Evolutionary conservation across 306 rosid genomes (phyloP).

Genomic region (Morella rubra): DNA sequence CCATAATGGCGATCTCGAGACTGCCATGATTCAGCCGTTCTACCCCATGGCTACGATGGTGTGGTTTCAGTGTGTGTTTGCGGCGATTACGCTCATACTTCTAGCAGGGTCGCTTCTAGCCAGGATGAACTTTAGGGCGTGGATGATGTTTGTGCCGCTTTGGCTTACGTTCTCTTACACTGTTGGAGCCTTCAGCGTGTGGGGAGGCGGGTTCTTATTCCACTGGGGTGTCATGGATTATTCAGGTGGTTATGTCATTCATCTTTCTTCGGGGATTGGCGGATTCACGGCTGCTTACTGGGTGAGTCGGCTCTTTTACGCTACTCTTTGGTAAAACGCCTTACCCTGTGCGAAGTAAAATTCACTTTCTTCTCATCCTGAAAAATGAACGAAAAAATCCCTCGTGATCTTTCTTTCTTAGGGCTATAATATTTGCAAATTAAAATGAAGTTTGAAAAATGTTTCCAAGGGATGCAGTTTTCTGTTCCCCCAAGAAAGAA

Average conservation of each 20-base stretch:
- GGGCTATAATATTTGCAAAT: neutral
- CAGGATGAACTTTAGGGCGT: conserved; percentile 51
- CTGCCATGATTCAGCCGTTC: conserved; percentile 24
- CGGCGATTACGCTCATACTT: conserved; percentile 36
- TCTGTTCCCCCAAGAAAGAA: no score
- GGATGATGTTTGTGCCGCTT: conserved; percentile 62
- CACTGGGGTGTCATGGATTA: conserved; percentile 71
- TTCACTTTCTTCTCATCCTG: neutral
- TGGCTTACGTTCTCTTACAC: conserved; percentile 58
- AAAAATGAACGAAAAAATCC: no score
- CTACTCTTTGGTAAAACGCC: neutral
- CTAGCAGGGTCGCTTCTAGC: conserved; percentile 50
- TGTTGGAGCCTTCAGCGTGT: conserved; percentile 51
- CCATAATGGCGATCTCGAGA: neutral
- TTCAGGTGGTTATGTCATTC: conserved; percentile 70
- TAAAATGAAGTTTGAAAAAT: neutral
- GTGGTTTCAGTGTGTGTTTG: conserved; percentile 60
- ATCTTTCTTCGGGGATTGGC: conserved; percentile 58
- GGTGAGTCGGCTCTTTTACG: conserved; percentile 24
- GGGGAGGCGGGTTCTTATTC: conserved; percentile 62
- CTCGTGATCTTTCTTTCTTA: neutral
- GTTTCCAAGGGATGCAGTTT: neutral
- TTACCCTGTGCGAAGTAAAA: no score
- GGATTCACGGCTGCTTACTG: conserved; percentile 63
- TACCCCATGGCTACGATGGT: conserved; percentile 60